Conservation (phyloP, 352 stramenopile species). For the Thalassiosira hispida region DNA sequence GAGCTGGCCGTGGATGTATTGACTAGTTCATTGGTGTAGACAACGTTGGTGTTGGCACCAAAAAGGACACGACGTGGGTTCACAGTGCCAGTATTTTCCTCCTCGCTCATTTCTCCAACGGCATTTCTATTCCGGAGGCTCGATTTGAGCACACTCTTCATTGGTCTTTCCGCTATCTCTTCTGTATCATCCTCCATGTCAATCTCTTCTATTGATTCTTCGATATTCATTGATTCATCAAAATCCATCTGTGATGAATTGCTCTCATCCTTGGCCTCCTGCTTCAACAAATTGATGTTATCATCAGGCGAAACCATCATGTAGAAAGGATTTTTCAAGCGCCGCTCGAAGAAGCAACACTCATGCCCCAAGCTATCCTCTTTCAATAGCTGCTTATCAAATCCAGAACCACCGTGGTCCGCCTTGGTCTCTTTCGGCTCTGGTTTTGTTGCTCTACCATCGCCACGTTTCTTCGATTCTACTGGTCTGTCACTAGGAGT, state of each 20-base stretch:
- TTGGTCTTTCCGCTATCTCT: conserved; percentile 1
- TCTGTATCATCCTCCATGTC: conserved; percentile 52
- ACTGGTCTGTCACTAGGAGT: conserved; percentile 6
- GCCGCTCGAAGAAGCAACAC: conserved; percentile 78
- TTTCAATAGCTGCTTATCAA: conserved; percentile 60
- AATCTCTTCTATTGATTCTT: conserved; percentile 60
- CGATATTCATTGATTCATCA: conserved; percentile 59
- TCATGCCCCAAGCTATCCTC: conserved; percentile 65
- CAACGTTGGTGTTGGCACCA: conserved; percentile 36
- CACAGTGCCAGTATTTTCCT: conserved; percentile 18
- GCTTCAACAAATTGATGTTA: conserved; percentile 64
- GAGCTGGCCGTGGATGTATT: conserved; percentile 70
- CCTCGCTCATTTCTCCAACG: not conserved
- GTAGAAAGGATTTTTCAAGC: conserved; percentile 52
- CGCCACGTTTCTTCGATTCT: conserved; percentile 7
- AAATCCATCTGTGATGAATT: conserved; percentile 63
- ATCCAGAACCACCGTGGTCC: conserved; percentile 54
- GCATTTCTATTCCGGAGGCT: not conserved
- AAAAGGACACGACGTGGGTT: conserved; percentile 50
- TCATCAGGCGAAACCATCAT: conserved; percentile 37
- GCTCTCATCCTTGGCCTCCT: conserved; percentile 21
- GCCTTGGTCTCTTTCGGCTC: conserved; percentile 14
- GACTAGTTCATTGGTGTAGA: conserved; percentile 37
- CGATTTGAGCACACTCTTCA: conserved; percentile 34
- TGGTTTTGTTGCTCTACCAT: not conserved